These are phyloP conservation scores for Lachnellula cervina DNA, from an alignment of 2,329 filamentous ascomycete species.

Conservation along the genomic window DNA sequence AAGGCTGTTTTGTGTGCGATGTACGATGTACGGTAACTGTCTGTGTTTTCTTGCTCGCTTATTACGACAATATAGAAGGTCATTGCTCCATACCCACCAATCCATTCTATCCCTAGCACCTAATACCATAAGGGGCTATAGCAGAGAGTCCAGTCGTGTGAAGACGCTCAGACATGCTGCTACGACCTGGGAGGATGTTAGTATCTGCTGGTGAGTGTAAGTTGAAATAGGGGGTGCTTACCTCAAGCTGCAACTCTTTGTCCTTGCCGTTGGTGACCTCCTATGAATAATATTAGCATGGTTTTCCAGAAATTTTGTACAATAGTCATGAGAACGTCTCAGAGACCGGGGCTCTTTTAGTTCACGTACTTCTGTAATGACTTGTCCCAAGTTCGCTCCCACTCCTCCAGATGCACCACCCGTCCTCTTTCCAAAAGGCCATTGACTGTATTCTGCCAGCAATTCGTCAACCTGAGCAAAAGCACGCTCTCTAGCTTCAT, in stretches of 20 bases:
- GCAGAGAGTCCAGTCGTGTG: conserved; percentile 90
- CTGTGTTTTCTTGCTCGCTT: conserved; percentile 7
- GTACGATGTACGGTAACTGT: conserved; percentile 2
- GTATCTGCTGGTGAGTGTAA: not conserved
- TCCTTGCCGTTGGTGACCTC: conserved; percentile 85
- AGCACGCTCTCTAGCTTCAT: conserved; percentile 88
- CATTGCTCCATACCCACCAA: not conserved
- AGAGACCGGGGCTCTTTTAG: not conserved
- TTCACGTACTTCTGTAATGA: conserved; percentile 65
- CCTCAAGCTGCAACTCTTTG: conserved; percentile 93
- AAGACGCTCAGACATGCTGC: conserved; percentile 96
- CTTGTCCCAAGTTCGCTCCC: conserved; percentile 85
- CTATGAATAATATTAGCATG: conserved; percentile 30
- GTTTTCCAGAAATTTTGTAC: not conserved
- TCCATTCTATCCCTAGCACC: not conserved
- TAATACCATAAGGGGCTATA: conserved; percentile 46
- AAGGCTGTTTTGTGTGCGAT: too few relatives aligned
- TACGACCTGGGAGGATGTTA: conserved; percentile 50
- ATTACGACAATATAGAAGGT: conserved; percentile 27
- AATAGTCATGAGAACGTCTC: conserved; percentile 15
- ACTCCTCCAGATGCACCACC: conserved; percentile 73
- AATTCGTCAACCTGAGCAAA: conserved; percentile 97
- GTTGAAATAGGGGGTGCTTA: conserved; percentile 44
- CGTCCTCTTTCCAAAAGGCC: conserved; percentile 82
- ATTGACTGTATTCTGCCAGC: conserved; percentile 93